Base-by-base conservation (phyloP, 148 eudicot genomes). In the Amaranthus cruentus region DNA sequence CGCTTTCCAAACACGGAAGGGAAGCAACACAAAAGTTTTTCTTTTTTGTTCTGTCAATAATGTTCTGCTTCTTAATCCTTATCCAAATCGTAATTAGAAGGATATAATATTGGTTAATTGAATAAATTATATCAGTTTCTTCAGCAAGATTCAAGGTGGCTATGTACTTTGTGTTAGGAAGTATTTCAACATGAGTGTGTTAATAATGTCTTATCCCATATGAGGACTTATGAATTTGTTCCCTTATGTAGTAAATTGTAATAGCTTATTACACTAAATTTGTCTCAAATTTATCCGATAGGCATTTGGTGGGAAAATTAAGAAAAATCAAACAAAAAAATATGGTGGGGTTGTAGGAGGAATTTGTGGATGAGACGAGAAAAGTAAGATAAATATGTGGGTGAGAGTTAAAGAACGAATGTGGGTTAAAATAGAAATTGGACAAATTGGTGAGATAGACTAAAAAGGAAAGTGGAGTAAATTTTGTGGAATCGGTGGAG, bases 111-210 rank as follows among this genome's bases (percentile, higher is more conserved):
- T 61, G 52, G 28, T 72, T 63, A 47, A 76, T 42, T 51, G 58
- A 53, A 52, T 48, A 21, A 28, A 44, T n/a, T 76, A 61, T 21
- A 28, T 9, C 44, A 43, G 52, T 50, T 53, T 66, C 43, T 42
- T 64, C 70, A 54, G 69, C 49, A 55, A 63, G 75, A 77, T 71
- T 77, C 79, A 47, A 18, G 79, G 44, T 55, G 44, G 62, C 56
- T 18, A 8, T 38, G n/a, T 52, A 50, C 62, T 50, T 42, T 38
- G 46, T 73, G 76, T 2, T 53, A 6, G n/a, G 53, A 18, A 18
- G 18, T 18, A 18, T 50, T 54, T 55, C 14, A 64, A 4, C 63
- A 13, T 55, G 21, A 64, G 66, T 49, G 56, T 68, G 5, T 53
- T 69, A 54, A 4, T 69, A 11, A 69, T 7, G 9, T 57, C 46